Evolutionary conservation across 75 land plant species (phyloP).

Genomic region (Pseudotsuga menziesii): DNA sequence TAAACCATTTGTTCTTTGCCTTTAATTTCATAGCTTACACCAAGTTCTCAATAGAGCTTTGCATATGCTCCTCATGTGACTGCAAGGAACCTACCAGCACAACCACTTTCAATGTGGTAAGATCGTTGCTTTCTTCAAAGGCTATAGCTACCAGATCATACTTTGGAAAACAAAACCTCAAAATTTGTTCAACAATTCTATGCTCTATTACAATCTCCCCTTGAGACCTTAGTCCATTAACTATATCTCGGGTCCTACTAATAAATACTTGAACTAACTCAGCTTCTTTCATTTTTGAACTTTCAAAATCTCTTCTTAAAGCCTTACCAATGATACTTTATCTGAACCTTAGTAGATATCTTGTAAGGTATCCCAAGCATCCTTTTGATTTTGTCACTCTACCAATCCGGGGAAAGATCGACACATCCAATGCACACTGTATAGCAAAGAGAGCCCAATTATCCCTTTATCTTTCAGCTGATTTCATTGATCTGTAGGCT

Average conservation of each 20-base stretch:
- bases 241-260: not conserved
- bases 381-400: not conserved
- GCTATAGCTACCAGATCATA: not conserved
- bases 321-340: not conserved
- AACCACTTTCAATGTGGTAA: not conserved
- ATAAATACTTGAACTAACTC: too few species aligned
- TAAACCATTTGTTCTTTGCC: too few species aligned
- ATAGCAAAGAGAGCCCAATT: not conserved
- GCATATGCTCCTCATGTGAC: not conserved
- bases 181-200: not conserved
- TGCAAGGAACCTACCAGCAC: not conserved
- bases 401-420: not conserved
- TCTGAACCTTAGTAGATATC: not conserved
- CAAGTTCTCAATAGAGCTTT: too few species aligned
- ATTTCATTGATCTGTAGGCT: too few species aligned
- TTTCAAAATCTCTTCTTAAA: not conserved
- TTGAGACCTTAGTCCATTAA: not conserved
- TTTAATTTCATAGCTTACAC: too few species aligned
- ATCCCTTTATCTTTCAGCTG: not conserved
- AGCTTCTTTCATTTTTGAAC: not conserved
- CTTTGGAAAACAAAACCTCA: not conserved
- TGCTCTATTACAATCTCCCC: not conserved
- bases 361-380: not conserved
- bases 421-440: not conserved
- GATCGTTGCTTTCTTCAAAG: not conserved